Base-by-base conservation (phyloP, 169 alveolate species). In the Prorocentrum cordatum region DNA sequence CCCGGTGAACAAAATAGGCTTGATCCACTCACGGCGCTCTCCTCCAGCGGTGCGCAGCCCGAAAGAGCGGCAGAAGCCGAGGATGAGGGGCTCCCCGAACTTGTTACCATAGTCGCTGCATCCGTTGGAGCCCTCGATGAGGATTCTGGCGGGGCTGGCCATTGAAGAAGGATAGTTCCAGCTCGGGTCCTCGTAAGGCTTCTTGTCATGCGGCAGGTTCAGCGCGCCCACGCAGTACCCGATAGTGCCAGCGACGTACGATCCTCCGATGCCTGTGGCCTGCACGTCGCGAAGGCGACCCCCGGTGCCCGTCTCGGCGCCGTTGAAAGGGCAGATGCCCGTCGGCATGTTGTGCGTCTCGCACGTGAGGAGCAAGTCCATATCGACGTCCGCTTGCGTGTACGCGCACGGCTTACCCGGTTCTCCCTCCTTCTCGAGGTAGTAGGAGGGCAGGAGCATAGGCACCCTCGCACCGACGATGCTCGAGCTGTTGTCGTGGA, bases 331-430 rank as follows among this genome's bases (percentile, higher is more conserved):
- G 3, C 92, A 92, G 61, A 91, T 85, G 32, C 93, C 93, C 39
- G 92, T 82, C 24, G 93, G 93, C 70, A 91, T 82, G 91, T 91
- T 91, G 71, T 91, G 93, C 26, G 93, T 91, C 50, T 91, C 93
- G 29, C 73, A 86, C 9, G 93, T 91, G 36, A 80, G 42, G 27
- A 92, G 82, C 35, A 91, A 58, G 77, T 91, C 93, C 27, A 31
- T 62, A 50, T 91, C 93, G 22, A 36, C 62, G 27, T 70, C 39
- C 36, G 47, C 70, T 83, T 45, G 39, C 29, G 32, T n/a, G 47
- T 39, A 35, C n/a, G n/a, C n/a, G n/a, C n/a, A n/a, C n/a, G n/a
- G n/a, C n/a, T n/a, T n/a, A n/a, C n/a, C n/a, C n/a, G n/a, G n/a
- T n/a, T n/a, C n/a, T n/a, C n/a, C n/a, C n/a, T n/a, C n/a, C n/a